Conservation (phyloP, 352 stramenopile species). For the Thalassiosira mediterranea region DNA sequence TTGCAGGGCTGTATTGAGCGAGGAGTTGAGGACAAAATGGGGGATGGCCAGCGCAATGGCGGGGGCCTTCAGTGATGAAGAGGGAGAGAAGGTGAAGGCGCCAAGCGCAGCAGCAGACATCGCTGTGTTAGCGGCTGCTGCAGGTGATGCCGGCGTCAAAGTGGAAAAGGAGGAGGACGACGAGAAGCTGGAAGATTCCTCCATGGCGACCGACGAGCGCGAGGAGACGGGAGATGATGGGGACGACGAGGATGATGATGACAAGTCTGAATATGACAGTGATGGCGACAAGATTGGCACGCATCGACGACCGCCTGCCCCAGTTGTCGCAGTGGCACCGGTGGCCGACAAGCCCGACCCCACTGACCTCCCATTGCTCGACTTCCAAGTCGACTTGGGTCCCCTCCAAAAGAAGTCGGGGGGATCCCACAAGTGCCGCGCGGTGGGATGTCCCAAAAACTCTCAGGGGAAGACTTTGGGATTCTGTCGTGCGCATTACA, state of each 20-base stretch:
- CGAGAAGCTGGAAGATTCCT: neutral
- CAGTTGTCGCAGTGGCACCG: neutral
- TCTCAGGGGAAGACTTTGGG: slow-evolving; percentile 19
- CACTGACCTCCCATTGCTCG: neutral
- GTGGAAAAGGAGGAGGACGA: neutral
- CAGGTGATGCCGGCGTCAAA: neutral
- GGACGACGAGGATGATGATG: neutral
- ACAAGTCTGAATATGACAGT: neutral
- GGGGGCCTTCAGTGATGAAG: slow-evolving; percentile 3
- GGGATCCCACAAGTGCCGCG: slow-evolving; percentile 12
- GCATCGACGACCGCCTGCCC: neutral
- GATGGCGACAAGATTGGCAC: neutral
- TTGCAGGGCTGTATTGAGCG: slow-evolving; percentile 14
- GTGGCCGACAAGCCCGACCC: neutral
- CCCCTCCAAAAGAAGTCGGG: slow-evolving; percentile 13
- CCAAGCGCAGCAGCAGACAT: neutral
- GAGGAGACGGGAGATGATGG: neutral
- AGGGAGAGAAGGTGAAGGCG: neutral
- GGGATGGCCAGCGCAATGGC: neutral
- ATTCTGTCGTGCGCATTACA: slow-evolving; percentile 30
- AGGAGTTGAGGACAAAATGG: slow-evolving; percentile 9
- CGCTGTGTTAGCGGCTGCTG: neutral
- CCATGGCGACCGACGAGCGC: neutral
- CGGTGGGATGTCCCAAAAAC: slow-evolving; percentile 25
- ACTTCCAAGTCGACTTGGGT: slow-evolving; percentile 2